A percentile compares a stretch with the other conserved stretches of the same genome.
These are phyloP conservation scores for Epichloe hybrida DNA, from an alignment of 2,329 filamentous ascomycete genomes.

Conservation along the genomic window DNA sequence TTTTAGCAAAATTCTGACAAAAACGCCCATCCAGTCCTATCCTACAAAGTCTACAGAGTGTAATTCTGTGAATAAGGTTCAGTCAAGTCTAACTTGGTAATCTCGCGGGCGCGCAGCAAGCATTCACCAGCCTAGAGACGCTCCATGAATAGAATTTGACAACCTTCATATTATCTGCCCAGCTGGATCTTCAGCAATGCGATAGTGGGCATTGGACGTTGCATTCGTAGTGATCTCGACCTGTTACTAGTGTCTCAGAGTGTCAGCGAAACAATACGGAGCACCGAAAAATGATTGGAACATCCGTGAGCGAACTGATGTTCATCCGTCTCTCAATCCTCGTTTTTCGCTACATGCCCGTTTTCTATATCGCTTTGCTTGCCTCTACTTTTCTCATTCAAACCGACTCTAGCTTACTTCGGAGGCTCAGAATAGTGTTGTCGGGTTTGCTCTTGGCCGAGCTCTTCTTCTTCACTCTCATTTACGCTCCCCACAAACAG, in stretches of 20 bases:
- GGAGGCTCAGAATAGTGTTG: constrained; percentile 9
- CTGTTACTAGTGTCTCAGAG: neutral
- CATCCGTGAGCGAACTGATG: constrained; percentile 24
- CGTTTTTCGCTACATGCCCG: constrained; percentile 29
- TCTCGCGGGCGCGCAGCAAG: too few relatives aligned
- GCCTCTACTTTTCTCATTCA: constrained; percentile 10
- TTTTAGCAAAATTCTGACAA: too few relatives aligned
- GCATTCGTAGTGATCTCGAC: neutral
- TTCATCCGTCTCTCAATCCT: constrained; percentile 32
- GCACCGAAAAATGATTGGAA: constrained; percentile 22
- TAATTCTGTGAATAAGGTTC: too few relatives aligned
- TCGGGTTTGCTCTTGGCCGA: constrained; percentile 25
- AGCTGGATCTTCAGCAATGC: too few relatives aligned
- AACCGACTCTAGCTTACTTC: neutral
- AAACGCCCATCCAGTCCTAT: too few relatives aligned
- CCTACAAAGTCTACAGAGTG: too few relatives aligned
- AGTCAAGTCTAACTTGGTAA: too few relatives aligned
- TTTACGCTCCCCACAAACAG: constrained; percentile 29
- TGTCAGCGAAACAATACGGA: neutral
- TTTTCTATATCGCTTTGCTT: constrained; percentile 23
- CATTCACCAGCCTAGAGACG: too few relatives aligned
- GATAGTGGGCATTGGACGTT: neutral
- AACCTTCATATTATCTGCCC: too few relatives aligned
- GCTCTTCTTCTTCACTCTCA: constrained; percentile 24
- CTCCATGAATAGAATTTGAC: too few relatives aligned